Evolutionary conservation across 176 grass and related monocot species (phyloP).

Genomic region (Oryza punctata): DNA sequence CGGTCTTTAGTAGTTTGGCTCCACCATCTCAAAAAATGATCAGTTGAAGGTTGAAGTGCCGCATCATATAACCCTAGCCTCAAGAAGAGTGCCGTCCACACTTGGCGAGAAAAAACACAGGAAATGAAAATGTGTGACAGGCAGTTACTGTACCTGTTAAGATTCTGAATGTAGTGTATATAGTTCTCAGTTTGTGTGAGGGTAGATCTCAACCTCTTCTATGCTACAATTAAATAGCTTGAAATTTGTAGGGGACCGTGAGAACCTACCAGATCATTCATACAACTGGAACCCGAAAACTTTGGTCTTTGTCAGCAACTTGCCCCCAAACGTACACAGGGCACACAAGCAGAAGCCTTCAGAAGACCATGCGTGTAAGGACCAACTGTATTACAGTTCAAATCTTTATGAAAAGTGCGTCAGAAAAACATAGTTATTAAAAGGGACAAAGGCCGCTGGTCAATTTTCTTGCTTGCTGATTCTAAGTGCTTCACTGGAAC

Average conservation of each 20-base stretch:
- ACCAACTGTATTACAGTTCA: slow-evolving; percentile 14
- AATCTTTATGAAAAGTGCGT: background rate
- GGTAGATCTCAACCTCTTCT: slow-evolving; percentile 20
- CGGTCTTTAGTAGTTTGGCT: too few species aligned
- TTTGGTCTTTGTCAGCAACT: slow-evolving; percentile 7
- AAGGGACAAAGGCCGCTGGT: slow-evolving; percentile 15
- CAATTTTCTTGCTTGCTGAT: slow-evolving; percentile 1
- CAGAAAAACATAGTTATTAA: background rate
- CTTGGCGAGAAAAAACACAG: too few species aligned
- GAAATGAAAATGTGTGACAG: too few species aligned
- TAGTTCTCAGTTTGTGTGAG: background rate
- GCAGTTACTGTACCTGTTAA: background rate
- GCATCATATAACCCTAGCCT: too few species aligned
- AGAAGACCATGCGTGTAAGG: slow-evolving; percentile 2
- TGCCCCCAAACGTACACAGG: background rate
- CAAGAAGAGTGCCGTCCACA: too few species aligned
- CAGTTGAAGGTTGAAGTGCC: too few species aligned
- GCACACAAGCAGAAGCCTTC: background rate
- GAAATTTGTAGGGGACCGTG: slow-evolving; percentile 18
- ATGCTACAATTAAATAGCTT: slow-evolving; percentile 19
- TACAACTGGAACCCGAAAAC: slow-evolving; percentile 25
- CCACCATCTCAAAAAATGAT: too few species aligned
- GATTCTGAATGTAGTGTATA: background rate
- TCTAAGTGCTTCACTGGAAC: background rate
- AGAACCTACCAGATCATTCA: slow-evolving; percentile 30